Conservation (phyloP, 2,329 filamentous ascomycete genomes). For the Orbilia brochopaga region DNA sequence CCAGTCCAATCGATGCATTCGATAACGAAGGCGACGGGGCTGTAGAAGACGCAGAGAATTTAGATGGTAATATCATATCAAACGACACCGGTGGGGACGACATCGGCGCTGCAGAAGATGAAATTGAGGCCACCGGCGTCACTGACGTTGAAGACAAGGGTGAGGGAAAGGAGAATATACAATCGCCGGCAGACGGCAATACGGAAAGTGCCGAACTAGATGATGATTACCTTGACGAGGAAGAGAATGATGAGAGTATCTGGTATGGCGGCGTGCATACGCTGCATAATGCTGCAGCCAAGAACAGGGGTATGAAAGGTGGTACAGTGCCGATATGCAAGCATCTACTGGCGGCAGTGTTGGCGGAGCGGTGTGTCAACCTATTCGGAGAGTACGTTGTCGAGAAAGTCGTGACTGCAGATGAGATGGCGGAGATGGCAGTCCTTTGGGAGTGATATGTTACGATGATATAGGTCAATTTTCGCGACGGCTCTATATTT, state of each 20-base stretch:
- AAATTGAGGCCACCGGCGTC: conserved; percentile 28
- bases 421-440: conserved; percentile 76
- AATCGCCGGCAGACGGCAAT: conserved; percentile 6
- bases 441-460: conserved; percentile 57
- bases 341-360: conserved; percentile 81
- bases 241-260: conserved; percentile 54
- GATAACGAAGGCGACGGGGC: conserved; percentile 12
- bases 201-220: conserved; percentile 20
- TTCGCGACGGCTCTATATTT: no score
- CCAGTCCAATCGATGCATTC: conserved; percentile 54
- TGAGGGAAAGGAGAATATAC: conserved; percentile 1
- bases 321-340: conserved; percentile 73
- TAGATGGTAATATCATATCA: conserved; percentile 5
- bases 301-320: conserved; percentile 36
- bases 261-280: conserved; percentile 59
- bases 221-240: conserved; percentile 16
- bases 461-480: no score
- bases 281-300: conserved; percentile 55
- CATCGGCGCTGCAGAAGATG: conserved; percentile 43
- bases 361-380: conserved; percentile 70
- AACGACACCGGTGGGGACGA: conserved; percentile 13
- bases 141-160: conserved; percentile 8
- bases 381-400: conserved; percentile 67
- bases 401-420: conserved; percentile 64
- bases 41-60: conserved; percentile 45